Evolutionary conservation across 2,329 filamentous ascomycete species (phyloP), one percentile per base, ranked within the genome.

Genomic region (Neopestalotiopsis sp.): DNA sequence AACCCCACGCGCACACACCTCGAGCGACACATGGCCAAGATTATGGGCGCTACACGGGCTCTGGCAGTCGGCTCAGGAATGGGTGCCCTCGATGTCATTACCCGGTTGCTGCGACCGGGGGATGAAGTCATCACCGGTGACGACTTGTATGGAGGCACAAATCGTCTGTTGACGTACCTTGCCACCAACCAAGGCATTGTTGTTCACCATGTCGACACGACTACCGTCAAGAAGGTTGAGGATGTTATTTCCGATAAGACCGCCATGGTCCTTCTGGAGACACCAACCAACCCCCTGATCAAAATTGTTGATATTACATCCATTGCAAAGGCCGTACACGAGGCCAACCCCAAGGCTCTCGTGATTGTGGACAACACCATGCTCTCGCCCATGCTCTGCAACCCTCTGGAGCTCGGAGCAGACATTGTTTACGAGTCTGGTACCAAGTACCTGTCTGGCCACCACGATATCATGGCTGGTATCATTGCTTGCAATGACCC

Each of bases 401-500:
- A 97, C 82, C 96, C 96, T 5, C 89, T 99, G 20, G 95, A 98
- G 70, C 87, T 98, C 34, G 96, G 97, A 68, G 95, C 95, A 17
- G 96, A 99, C 76, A 92, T 99, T 74, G 94, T 97, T 68, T 99
- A 99, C 82, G 96, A 99, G 84, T 97, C 93, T 32, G 96, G 96
- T 68, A 99, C 96, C 30, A 99, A 99, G 81, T 99, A 99, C 77
- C 87, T 99, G 5, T 98, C 95, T 1, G 96, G 96, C 40, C 96
- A 99, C 80, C 96, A 99, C 85, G 97, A 99, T 79, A 92, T 99
- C 78, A 99, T 99, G 96, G 96, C 96, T 10, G 96, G 97, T 71
- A 94, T 99, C 38, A 92, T 99, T 73, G 96, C 95, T 28, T 90
- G 95, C 80, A 98, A 98, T 79, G 92, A 97, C 77, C 81, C 89